Conservation (phyloP, 805 yeast species). For the Vanderwaltozyma yarrowii region DNA sequence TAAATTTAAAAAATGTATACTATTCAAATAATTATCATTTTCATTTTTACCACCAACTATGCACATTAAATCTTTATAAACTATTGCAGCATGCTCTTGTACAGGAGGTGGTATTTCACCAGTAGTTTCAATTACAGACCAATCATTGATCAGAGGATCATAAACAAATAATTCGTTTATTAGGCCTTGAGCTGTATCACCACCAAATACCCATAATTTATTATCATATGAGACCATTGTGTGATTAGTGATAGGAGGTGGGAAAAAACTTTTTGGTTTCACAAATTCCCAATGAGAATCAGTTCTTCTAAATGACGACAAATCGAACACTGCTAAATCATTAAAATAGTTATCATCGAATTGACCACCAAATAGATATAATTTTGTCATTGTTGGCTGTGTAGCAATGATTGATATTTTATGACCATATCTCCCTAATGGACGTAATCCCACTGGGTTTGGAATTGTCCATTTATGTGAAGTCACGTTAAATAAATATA, state of each 20-base stretch:
- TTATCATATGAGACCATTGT: slow-evolving; percentile 73
- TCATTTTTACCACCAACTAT: slow-evolving; percentile 83
- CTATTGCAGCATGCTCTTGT: slow-evolving; percentile 86
- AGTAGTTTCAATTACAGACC: slow-evolving; percentile 60
- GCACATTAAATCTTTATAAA: slow-evolving; percentile 68
- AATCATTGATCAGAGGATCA: slow-evolving; percentile 56
- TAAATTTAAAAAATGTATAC: slow-evolving; percentile 65
- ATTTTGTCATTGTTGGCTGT: slow-evolving; percentile 44
- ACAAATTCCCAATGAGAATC: slow-evolving; percentile 76
- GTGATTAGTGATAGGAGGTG: slow-evolving; percentile 83
- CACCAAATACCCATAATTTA: slow-evolving; percentile 84
- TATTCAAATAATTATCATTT: slow-evolving; percentile 55
- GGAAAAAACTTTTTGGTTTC: slow-evolving; percentile 37
- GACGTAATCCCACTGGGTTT: slow-evolving; percentile 61
- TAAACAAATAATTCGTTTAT: slow-evolving; percentile 72
- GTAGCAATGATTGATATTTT: slow-evolving; percentile 68
- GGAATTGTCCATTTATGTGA: slow-evolving; percentile 75
- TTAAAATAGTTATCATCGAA: slow-evolving; percentile 71
- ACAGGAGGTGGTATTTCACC: slow-evolving; percentile 61
- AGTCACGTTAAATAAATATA: slow-evolving; percentile 75
- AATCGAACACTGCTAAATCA: slow-evolving; percentile 78
- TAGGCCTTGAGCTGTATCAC: slow-evolving; percentile 65
- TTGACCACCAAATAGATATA: slow-evolving; percentile 93
- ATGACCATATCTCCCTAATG: slow-evolving; percentile 92
- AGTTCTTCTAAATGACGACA: slow-evolving; percentile 74